Conservation (phyloP, 192 early-diverging fungal genomes). For the Coemansia sp. region DNA sequence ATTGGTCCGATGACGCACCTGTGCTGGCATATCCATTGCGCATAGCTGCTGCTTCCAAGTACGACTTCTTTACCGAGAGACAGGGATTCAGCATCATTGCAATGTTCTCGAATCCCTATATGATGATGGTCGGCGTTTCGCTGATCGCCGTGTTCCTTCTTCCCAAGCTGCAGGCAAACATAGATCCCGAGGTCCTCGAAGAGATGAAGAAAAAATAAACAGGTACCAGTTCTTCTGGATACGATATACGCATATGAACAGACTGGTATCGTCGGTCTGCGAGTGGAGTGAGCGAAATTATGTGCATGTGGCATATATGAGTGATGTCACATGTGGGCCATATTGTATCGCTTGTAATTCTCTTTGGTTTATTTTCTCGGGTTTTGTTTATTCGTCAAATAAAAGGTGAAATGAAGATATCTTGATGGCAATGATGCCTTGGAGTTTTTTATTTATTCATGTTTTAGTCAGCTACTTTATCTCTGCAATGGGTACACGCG, state of each 20-base stretch:
- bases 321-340: neutral
- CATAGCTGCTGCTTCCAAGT: conserved; percentile 38
- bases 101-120: conserved; percentile 65
- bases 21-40: conserved; percentile 48
- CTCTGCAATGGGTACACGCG: too few relatives aligned
- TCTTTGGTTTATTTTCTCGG: neutral
- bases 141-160: conserved; percentile 59
- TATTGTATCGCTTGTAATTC: neutral
- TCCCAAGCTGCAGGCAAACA: conserved; percentile 61
- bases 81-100: conserved; percentile 60
- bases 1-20: conserved; percentile 47
- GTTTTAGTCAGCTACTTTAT: neutral
- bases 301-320: neutral
- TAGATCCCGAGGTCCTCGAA: conserved; percentile 59
- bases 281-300: neutral
- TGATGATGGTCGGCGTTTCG: conserved; percentile 64
- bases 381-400: too few relatives aligned
- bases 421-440: too few relatives aligned
- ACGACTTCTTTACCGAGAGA: conserved; percentile 54
- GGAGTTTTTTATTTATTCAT: too few relatives aligned
- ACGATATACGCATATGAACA: too few relatives aligned
- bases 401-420: too few relatives aligned
- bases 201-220: conserved; percentile 33
- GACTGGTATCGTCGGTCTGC: too few relatives aligned
- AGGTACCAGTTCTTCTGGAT: neutral